These are phyloP conservation scores for Mortierella hygrophila DNA, from an alignment of 192 early-diverging fungal species.

Conservation along the genomic window DNA sequence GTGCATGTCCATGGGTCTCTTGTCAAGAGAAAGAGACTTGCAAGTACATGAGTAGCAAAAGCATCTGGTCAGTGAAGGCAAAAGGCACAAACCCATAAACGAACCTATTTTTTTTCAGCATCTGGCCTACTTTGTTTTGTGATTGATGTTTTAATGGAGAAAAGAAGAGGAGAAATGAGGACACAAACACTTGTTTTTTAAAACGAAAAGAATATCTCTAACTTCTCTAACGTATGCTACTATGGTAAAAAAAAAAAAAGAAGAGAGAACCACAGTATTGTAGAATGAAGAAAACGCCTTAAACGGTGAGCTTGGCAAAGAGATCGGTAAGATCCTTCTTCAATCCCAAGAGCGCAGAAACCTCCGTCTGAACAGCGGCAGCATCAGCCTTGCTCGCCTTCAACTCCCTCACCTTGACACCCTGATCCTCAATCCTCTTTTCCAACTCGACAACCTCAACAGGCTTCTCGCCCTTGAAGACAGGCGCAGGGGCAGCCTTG, in stretches of 20 bases:
- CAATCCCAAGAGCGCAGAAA: conserved; percentile 56
- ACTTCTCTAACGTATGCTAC: background rate
- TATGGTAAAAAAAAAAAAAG: background rate
- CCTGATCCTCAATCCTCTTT: conserved; percentile 65
- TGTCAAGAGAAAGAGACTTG: no score
- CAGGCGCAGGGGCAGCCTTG: conserved; percentile 49
- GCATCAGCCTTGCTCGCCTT: conserved; percentile 71
- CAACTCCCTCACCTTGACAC: conserved; percentile 66
- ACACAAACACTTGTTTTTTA: background rate
- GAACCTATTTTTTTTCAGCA: background rate
- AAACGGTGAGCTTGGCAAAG: conserved; percentile 59
- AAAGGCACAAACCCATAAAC: background rate
- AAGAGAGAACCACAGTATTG: background rate
- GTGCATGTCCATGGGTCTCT: no score
- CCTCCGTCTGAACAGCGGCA: conserved; percentile 56
- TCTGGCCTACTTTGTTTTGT: background rate
- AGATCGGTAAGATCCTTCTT: conserved; percentile 59
- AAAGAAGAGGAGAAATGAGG: background rate
- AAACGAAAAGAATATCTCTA: background rate
- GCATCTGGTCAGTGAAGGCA: background rate
- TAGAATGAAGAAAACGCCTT: conserved; percentile 3
- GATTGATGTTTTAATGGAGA: background rate
- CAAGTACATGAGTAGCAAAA: background rate
- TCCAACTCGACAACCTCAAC: conserved; percentile 65
- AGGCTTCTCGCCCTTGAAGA: conserved; percentile 63